These are phyloP conservation scores for Cladosporium cucumerinum DNA, from an alignment of 2,329 filamentous ascomycete genomes.

Conservation along the genomic window DNA sequence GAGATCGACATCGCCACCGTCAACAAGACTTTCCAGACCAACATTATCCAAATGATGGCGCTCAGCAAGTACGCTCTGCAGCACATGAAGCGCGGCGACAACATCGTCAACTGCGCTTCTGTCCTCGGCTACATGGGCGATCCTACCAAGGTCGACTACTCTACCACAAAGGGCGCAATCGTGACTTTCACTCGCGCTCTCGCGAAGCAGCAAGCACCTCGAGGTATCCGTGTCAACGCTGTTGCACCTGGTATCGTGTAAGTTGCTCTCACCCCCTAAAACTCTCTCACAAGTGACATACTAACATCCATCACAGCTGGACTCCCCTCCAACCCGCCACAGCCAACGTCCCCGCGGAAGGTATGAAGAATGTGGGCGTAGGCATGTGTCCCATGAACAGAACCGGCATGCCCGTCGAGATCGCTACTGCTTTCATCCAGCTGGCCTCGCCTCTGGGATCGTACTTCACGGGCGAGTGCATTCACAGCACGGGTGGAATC, in stretches of 20 bases:
- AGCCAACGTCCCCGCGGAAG: slow-evolving; percentile 35
- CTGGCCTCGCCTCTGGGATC: slow-evolving; percentile 26
- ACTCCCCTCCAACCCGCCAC: slow-evolving; percentile 44
- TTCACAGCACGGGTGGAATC: slow-evolving; percentile 28
- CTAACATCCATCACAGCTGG: slow-evolving; percentile 30
- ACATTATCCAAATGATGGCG: slow-evolving; percentile 58
- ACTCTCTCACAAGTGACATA: no score
- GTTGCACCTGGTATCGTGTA: slow-evolving; percentile 55
- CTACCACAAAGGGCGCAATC: slow-evolving; percentile 41
- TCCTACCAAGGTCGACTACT: slow-evolving; percentile 42
- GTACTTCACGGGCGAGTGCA: slow-evolving; percentile 29
- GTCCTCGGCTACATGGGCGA: slow-evolving; percentile 47
- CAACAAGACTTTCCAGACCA: slow-evolving; percentile 56
- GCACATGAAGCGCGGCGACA: slow-evolving; percentile 51
- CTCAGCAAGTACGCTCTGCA: slow-evolving; percentile 56
- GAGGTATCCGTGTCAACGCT: slow-evolving; percentile 54
- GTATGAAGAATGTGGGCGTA: slow-evolving; percentile 27
- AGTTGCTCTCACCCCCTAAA: not conserved
- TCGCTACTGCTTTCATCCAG: slow-evolving; percentile 30
- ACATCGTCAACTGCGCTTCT: slow-evolving; percentile 57
- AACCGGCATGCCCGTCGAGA: slow-evolving; percentile 33
- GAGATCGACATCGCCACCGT: slow-evolving; percentile 55
- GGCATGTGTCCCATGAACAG: slow-evolving; percentile 27
- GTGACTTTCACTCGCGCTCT: slow-evolving; percentile 47
- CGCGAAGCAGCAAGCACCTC: slow-evolving; percentile 44